Evolutionary conservation across 2,329 filamentous ascomycete species (phyloP).

Genomic region (Tolypocladium ovalisporum): DNA sequence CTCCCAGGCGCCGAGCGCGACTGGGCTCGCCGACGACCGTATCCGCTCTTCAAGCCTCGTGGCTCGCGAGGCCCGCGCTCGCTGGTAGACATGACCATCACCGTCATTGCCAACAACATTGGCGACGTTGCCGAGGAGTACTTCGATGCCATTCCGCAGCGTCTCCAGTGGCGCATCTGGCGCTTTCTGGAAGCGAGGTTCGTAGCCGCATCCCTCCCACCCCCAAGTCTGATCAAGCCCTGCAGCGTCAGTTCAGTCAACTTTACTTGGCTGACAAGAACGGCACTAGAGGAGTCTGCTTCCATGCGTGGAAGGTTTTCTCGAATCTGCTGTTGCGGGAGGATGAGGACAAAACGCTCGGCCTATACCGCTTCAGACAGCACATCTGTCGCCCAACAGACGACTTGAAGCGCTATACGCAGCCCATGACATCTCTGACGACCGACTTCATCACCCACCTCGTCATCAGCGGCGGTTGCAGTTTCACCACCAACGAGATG

Average conservation of each 20-base stretch:
- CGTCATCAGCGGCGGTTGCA: slow-evolving; percentile 24
- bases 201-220: slow-evolving; percentile 6
- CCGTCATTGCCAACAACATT: slow-evolving; percentile 25
- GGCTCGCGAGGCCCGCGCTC: slow-evolving; percentile 22
- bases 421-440: slow-evolving; percentile 23
- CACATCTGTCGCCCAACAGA: slow-evolving; percentile 25
- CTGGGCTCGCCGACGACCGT: slow-evolving; percentile 23
- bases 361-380: slow-evolving; percentile 26
- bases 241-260: background rate
- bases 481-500: slow-evolving; percentile 26
- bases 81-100: slow-evolving; percentile 27
- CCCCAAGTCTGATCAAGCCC: background rate
- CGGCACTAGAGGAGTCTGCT: slow-evolving; percentile 19
- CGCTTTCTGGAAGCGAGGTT: slow-evolving; percentile 27
- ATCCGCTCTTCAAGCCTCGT: slow-evolving; percentile 13
- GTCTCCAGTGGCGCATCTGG: slow-evolving; percentile 27
- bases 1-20: slow-evolving; percentile 14
- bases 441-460: slow-evolving; percentile 30
- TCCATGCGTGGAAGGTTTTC: slow-evolving; percentile 30
- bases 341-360: slow-evolving; percentile 21
- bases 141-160: slow-evolving; percentile 21
- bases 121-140: slow-evolving; percentile 20
- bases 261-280: background rate
- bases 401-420: slow-evolving; percentile 23
- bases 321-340: slow-evolving; percentile 21